These are phyloP conservation scores for Spergularia azorica DNA, from an alignment of 179 eudicot genomes.

Conservation along the genomic window DNA sequence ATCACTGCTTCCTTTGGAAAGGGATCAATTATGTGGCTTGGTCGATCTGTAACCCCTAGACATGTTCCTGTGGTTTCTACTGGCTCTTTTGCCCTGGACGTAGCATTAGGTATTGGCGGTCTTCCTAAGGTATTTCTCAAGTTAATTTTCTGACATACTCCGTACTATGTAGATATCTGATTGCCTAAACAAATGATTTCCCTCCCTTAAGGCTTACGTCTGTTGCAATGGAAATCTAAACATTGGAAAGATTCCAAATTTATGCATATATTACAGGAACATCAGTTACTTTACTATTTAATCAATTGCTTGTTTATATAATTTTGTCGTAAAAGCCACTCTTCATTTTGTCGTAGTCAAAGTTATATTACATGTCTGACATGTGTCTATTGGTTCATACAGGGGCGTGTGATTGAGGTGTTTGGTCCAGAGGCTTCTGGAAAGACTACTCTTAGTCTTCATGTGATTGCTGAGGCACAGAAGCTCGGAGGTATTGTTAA, in stretches of 20 bases:
- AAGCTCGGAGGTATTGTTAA: constrained; percentile 30
- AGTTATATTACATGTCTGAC: not conserved
- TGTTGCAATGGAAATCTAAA: too few relatives aligned
- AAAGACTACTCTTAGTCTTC: constrained; percentile 44
- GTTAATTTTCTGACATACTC: not conserved
- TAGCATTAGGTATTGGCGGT: constrained; percentile 94
- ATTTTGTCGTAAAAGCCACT: too few relatives aligned
- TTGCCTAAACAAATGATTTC: too few relatives aligned
- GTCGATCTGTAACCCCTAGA: constrained; percentile 53
- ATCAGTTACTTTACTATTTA: not conserved
- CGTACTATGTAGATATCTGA: not conserved
- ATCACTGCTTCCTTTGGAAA: constrained; percentile 83
- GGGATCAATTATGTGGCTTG: constrained; percentile 98
- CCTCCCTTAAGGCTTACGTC: too few relatives aligned
- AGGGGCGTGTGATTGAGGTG: constrained; percentile 45
- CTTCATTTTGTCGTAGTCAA: not conserved
- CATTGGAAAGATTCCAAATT: not conserved
- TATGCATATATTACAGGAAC: not conserved
- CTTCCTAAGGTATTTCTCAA: constrained; percentile 73
- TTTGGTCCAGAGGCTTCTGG: constrained; percentile 46
- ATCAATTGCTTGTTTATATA: not conserved
- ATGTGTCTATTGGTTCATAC: not conserved
- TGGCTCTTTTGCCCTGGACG: constrained; percentile 85
- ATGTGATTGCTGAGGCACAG: constrained; percentile 41
- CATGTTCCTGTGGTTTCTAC: constrained; percentile 88